Evolutionary conservation across 441 rosid species (phyloP).

Genomic region (Biscutella laevigata): DNA sequence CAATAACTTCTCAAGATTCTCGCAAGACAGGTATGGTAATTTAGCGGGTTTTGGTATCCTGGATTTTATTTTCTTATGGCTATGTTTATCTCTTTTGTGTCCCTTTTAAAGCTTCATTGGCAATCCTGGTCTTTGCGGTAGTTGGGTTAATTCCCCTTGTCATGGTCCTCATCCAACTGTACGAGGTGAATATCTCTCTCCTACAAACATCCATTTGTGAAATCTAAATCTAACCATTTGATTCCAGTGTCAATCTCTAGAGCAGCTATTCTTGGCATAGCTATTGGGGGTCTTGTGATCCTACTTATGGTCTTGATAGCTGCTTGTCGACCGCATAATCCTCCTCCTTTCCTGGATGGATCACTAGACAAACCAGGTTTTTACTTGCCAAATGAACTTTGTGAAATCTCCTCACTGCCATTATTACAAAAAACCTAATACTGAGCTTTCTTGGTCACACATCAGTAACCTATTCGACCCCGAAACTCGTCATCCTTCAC

Average conservation of each 20-base stretch:
- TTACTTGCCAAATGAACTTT: background rate
- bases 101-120: conserved; percentile 55
- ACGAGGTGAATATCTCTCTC: conserved; percentile 45
- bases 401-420: background rate
- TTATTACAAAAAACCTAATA: background rate
- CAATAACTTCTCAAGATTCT: conserved; percentile 74
- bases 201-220: background rate
- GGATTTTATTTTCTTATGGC: background rate
- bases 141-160: conserved; percentile 60
- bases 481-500: conserved; percentile 83
- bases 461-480: conserved; percentile 63
- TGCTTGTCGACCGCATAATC: conserved; percentile 66
- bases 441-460: conserved; percentile 12
- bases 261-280: conserved; percentile 88
- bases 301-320: conserved; percentile 82
- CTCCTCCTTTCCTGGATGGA: conserved; percentile 54
- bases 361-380: conserved; percentile 85
- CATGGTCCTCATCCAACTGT: conserved; percentile 45
- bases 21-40: conserved; percentile 46
- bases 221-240: too few species aligned
- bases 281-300: conserved; percentile 72
- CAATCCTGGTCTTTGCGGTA: conserved; percentile 70
- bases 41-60: background rate
- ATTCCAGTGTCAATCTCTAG: conserved; percentile 80
- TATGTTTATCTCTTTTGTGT: background rate